A percentile compares a stretch with the other conserved stretches of the same genome.
Evolutionary conservation across 2,329 filamentous ascomycete species (phyloP).

Genomic region (Coniochaeta sp.): DNA sequence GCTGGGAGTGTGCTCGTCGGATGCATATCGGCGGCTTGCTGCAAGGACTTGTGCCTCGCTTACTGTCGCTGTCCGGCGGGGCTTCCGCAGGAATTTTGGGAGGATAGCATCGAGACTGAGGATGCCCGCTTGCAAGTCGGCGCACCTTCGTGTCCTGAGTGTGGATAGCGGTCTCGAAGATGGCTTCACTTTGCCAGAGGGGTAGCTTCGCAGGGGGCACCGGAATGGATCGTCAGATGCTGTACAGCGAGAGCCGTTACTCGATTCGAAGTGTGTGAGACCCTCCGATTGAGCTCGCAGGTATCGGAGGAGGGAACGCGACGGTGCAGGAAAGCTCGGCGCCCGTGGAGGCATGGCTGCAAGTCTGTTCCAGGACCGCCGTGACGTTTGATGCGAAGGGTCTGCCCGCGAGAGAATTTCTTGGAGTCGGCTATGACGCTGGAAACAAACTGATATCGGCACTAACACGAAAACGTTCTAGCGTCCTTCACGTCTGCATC

Average conservation of each 20-base stretch:
- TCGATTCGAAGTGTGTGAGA: conserved; percentile 17
- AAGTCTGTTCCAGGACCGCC: neutral
- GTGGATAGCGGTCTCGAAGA: conserved; percentile 11
- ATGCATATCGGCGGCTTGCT: conserved; percentile 15
- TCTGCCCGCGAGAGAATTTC: neutral
- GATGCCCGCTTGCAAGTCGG: conserved; percentile 11
- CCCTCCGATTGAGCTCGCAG: conserved; percentile 62
- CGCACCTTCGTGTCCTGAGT: conserved; percentile 3
- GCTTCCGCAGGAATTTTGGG: conserved; percentile 17
- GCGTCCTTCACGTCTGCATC: neutral
- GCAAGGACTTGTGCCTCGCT: conserved; percentile 3
- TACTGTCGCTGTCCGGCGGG: conserved; percentile 6
- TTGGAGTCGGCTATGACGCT: neutral
- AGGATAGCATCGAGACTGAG: conserved; percentile 16
- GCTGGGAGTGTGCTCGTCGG: conserved; percentile 15
- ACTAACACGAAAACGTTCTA: neutral
- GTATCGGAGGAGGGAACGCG: conserved; percentile 58
- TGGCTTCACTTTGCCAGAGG: conserved; percentile 1
- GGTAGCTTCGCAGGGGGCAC: neutral
- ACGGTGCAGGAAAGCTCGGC: conserved; percentile 39
- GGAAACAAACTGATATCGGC: neutral
- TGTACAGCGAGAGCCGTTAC: conserved; percentile 7
- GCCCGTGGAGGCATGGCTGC: conserved; percentile 33
- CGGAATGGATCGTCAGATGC: conserved; percentile 1
- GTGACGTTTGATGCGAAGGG: conserved; percentile 3